Conservation (phyloP, 2,329 filamentous ascomycete species). For the Cladosporium sp. region DNA sequence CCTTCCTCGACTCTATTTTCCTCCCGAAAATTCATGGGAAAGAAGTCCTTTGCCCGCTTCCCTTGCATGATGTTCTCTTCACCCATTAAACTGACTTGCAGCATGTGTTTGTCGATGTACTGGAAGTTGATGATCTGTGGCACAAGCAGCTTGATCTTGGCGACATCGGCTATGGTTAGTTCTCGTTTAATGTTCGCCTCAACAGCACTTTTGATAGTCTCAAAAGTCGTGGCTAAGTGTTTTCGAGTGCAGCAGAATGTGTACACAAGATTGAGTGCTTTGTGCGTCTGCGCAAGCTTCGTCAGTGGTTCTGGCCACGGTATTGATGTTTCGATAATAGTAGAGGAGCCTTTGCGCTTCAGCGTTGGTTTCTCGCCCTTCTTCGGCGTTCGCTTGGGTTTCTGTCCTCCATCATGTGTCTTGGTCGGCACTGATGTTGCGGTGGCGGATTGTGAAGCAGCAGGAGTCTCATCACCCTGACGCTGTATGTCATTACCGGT, state of each 20-base stretch:
- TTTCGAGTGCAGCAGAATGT: slow-evolving; percentile 95
- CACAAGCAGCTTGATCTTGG: slow-evolving; percentile 74
- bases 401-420: slow-evolving; percentile 58
- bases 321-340: slow-evolving; percentile 53
- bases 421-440: slow-evolving; percentile 57
- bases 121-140: slow-evolving; percentile 78
- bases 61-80: slow-evolving; percentile 67
- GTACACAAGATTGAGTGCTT: slow-evolving; percentile 86
- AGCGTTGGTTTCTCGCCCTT: slow-evolving; percentile 42
- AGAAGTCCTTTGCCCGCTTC: slow-evolving; percentile 55
- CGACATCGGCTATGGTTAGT: slow-evolving; percentile 75
- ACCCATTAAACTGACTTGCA: slow-evolving; percentile 77
- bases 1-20: slow-evolving; percentile 40
- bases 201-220: slow-evolving; percentile 81
- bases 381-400: slow-evolving; percentile 51
- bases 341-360: slow-evolving; percentile 52
- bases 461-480: slow-evolving; percentile 24
- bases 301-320: slow-evolving; percentile 78
- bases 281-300: slow-evolving; percentile 72
- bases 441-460: slow-evolving; percentile 13
- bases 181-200: slow-evolving; percentile 76
- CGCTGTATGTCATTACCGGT: not conserved
- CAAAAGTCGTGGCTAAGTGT: slow-evolving; percentile 87
- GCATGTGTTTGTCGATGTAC: slow-evolving; percentile 81
- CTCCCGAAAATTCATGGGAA: slow-evolving; percentile 41